Evolutionary conservation across 1,284 basidiomycete species (phyloP).

Genomic region (Tilletia caries): DNA sequence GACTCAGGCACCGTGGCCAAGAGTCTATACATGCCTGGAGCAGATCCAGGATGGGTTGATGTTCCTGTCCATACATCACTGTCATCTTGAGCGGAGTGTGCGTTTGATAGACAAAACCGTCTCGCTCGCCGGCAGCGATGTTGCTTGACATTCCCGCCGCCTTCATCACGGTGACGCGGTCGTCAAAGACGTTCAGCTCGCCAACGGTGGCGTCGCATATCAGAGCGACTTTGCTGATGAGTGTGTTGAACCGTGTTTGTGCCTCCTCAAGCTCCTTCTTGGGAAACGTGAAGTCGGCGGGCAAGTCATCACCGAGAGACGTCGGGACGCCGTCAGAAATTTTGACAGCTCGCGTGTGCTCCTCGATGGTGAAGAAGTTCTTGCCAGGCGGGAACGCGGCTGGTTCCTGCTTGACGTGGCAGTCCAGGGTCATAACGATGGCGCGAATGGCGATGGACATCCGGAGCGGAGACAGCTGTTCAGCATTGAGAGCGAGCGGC

Average conservation of each 20-base stretch:
- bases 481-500: slow-evolving; percentile 43
- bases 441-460: slow-evolving; percentile 75
- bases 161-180: slow-evolving; percentile 61
- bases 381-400: slow-evolving; percentile 70
- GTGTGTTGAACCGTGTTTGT: slow-evolving; percentile 65
- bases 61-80: slow-evolving; percentile 65
- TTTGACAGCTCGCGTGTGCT: neutral
- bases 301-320: slow-evolving; percentile 61
- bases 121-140: slow-evolving; percentile 42
- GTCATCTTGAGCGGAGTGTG: slow-evolving; percentile 61
- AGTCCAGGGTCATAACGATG: slow-evolving; percentile 68
- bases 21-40: slow-evolving; percentile 76
- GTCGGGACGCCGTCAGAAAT: slow-evolving; percentile 63
- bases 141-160: slow-evolving; percentile 7
- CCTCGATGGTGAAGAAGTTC: slow-evolving; percentile 61
- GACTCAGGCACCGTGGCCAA: slow-evolving; percentile 74
- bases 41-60: slow-evolving; percentile 68
- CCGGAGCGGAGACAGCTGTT: slow-evolving; percentile 54
- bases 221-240: slow-evolving; percentile 65
- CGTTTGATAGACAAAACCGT: slow-evolving; percentile 60
- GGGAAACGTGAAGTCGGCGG: slow-evolving; percentile 61
- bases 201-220: slow-evolving; percentile 70
- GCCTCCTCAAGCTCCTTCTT: slow-evolving; percentile 75
- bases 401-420: slow-evolving; percentile 67
- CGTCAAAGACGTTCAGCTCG: slow-evolving; percentile 76